Evolutionary conservation across 495 filamentous ascomycete species (phyloP).

Genomic region (Aspergillus nanangensis): DNA sequence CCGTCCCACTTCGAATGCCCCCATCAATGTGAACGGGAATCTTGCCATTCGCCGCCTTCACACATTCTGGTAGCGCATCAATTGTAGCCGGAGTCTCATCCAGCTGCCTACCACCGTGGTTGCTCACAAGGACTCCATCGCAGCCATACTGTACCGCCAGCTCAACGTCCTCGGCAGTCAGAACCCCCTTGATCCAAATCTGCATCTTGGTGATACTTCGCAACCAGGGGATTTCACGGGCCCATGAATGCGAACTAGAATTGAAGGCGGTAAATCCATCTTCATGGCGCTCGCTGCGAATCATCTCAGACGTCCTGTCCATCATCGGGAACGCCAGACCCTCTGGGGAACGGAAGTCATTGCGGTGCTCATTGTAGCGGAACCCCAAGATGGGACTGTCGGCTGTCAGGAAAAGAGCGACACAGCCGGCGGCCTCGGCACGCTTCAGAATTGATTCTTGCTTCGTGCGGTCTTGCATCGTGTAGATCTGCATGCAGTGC

Average conservation of each 20-base stretch:
- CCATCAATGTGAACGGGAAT: constrained; percentile 67
- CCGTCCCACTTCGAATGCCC: constrained; percentile 57
- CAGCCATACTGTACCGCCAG: constrained; percentile 49
- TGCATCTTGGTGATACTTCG: constrained; percentile 49
- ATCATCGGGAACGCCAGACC: constrained; percentile 32
- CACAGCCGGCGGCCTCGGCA: constrained; percentile 42
- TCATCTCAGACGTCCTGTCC: constrained; percentile 69
- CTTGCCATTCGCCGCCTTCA: constrained; percentile 47
- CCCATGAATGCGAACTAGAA: constrained; percentile 67
- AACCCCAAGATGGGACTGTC: constrained; percentile 77
- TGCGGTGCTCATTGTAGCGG: constrained; percentile 37
- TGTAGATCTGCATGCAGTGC: constrained; percentile 67
- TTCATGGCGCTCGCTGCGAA: constrained; percentile 44
- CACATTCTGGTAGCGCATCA: constrained; percentile 62
- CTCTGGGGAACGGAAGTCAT: constrained; percentile 29
- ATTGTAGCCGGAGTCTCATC: constrained; percentile 62
- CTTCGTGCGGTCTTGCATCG: constrained; percentile 60
- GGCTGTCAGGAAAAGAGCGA: constrained; percentile 71
- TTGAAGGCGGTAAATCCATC: constrained; percentile 52
- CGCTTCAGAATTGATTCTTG: constrained; percentile 46
- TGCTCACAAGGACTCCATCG: constrained; percentile 59
- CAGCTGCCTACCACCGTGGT: constrained; percentile 67
- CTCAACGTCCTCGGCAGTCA: constrained; percentile 50
- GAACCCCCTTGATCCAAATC: constrained; percentile 54
- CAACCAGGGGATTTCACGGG: constrained; percentile 32